Conservation (phyloP, 2,329 filamentous ascomycete species). For the Exophiala oligosperma region DNA sequence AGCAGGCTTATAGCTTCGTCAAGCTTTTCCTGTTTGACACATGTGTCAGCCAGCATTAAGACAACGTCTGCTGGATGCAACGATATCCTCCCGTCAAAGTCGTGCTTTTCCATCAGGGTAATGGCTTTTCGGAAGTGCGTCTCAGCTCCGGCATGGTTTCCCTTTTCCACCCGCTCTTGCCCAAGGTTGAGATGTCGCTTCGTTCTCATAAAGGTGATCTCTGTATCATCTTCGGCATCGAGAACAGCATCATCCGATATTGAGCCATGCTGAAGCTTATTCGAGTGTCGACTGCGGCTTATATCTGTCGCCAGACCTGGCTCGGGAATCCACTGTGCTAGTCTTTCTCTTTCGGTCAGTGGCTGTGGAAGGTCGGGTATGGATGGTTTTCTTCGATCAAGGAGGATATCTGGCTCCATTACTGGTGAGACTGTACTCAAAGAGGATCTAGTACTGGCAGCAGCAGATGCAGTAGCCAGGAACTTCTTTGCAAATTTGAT, state of each 20-base stretch:
- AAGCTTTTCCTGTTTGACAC: constrained; percentile 26
- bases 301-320: background rate
- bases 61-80: constrained; percentile 25
- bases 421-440: constrained; percentile 22
- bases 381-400: background rate
- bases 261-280: background rate
- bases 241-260: background rate
- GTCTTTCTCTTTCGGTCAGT: constrained; percentile 3
- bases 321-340: constrained; percentile 17
- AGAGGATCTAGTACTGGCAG: constrained; percentile 26
- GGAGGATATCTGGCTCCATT: constrained; percentile 9
- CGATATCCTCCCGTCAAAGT: constrained; percentile 25
- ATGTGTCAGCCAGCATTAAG: constrained; percentile 24
- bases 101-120: constrained; percentile 18
- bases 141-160: constrained; percentile 23
- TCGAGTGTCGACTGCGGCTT: background rate
- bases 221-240: constrained; percentile 10
- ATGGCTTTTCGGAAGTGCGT: constrained; percentile 27
- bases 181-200: constrained; percentile 23
- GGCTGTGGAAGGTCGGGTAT: background rate
- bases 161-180: constrained; percentile 21
- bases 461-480: constrained; percentile 24
- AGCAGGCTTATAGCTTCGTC: constrained; percentile 25
- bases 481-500: constrained; percentile 27
- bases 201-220: constrained; percentile 23